These are phyloP conservation scores for Penicillium brevicompactum DNA, from an alignment of 2,329 filamentous ascomycete species.

Conservation along the genomic window DNA sequence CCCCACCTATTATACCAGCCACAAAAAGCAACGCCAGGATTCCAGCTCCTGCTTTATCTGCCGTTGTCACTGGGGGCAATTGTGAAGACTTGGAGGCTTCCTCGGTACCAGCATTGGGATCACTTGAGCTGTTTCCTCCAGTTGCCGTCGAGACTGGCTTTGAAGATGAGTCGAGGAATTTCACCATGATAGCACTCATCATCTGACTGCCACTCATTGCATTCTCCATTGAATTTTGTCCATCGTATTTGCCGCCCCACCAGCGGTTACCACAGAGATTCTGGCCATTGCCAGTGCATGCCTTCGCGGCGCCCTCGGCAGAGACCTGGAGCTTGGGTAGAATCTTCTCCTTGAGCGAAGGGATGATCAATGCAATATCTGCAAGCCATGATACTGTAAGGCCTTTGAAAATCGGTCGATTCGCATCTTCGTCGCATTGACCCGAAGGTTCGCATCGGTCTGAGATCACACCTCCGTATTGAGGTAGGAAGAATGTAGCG, in stretches of 20 bases:
- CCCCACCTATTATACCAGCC: not conserved
- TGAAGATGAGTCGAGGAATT: not conserved
- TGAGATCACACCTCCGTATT: slow-evolving; percentile 1
- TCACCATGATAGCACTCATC: slow-evolving; percentile 35
- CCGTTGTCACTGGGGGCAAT: not conserved
- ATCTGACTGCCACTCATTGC: slow-evolving; percentile 69
- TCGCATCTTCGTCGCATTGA: slow-evolving; percentile 71
- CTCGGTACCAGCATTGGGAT: not conserved
- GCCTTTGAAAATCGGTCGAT: slow-evolving; percentile 64
- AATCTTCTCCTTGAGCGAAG: slow-evolving; percentile 57
- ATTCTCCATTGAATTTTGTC: slow-evolving; percentile 63
- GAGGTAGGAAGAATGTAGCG: not conserved
- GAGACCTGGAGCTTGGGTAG: slow-evolving; percentile 60
- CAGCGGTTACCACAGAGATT: slow-evolving; percentile 66
- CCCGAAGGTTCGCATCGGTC: slow-evolving; percentile 53
- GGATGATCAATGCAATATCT: slow-evolving; percentile 61
- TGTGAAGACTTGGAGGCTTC: too few relatives aligned
- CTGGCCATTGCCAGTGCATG: slow-evolving; percentile 62
- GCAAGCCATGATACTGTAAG: slow-evolving; percentile 68
- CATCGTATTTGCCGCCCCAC: slow-evolving; percentile 54
- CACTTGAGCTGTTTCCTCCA: slow-evolving; percentile 1
- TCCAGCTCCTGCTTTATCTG: slow-evolving; percentile 6
- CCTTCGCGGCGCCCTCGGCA: slow-evolving; percentile 59
- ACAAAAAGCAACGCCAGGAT: not conserved
- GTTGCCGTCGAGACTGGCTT: slow-evolving; percentile 3